Evolutionary conservation across 352 stramenopile genomes (phyloP), one percentile per base, ranked within the genome.

Genomic region (Phytophthora megakarya): DNA sequence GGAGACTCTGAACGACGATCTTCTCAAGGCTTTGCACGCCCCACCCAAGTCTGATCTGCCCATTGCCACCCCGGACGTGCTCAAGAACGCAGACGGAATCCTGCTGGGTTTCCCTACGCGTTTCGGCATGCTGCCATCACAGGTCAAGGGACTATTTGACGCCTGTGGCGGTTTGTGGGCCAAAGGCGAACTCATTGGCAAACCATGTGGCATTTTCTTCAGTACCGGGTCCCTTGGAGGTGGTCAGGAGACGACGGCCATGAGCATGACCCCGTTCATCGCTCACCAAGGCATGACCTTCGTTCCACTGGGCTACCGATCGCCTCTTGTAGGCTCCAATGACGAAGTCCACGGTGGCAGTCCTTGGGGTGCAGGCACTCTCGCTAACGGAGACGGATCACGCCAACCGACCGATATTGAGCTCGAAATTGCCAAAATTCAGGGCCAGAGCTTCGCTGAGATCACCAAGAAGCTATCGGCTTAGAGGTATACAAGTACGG

Each of bases 231-330:
- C 78, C 2, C 63, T 89, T 30, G 82, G 79, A 16, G 87, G 87
- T 23, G 89, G 90, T 16, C 90, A 97, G 77, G 89, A 97, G 68
- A 96, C 85, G 4, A 90, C 84, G 2, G 79, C 77, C 8, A 75
- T 97, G 52, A 89, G 80, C 16, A 86, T 68, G 25, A 72, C 93
- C 25, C 84, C 86, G 22, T 93, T 94, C 69, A 75, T 96, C 33
- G 67, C 77, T 15, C 87, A 97, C 73, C 84, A 96, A 22, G 90
- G 90, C 37, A 95, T 97, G 82, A 80, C 84, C 26, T 97, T 95
- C 62, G 82, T 97, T 32, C 88, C 89, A 30, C 49, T 93, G 15
- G 89, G 87, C 30, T 85, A 82, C 57, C 74, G 75, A 32, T 65
- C 66, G 3, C 76, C 68, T 0, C 52, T 81, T 21, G 52, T 85